Evolutionary conservation across 202 grass and related monocot genomes (phyloP), one percentile per base, ranked within the genome.

Genomic region (Zoysia matrella): DNA sequence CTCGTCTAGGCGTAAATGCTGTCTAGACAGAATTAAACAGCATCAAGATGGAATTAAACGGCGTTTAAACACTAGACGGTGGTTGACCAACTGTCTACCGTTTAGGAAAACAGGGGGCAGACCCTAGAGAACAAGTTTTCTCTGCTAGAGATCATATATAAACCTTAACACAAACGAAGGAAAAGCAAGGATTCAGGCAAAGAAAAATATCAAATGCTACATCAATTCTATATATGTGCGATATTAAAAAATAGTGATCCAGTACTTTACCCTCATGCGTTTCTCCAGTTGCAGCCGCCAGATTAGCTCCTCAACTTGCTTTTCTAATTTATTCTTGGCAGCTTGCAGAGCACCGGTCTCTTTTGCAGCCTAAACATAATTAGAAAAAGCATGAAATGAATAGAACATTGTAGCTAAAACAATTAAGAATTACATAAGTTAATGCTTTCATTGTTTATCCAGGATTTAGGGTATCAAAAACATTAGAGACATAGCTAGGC

Each of bases 321-420:
- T 98, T 89, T 98, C 96, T 69, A 98, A 88, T 80, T 93, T 91
- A 85, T 90, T 98, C 87, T 98, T 98, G 65, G 96, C 96, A 91
- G 89, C 96, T 88, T 98, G 96, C 30, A 98, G 80, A 79, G 89
- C 96, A 81, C 96, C 96, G 76, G 92, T 92, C 95, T 98, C 96
- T 82, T 82, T 98, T 78, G 96, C 89, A 93, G 96, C 91, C 96
- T 98, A 74, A 79, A 81, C 67, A 75, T 61, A 81, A 76, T 70
- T 78, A 78, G 60, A 51, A 67, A 84, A 79, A 43, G 8, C 3
- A 2, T 57, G 67, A 79, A 57, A 36, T 77, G 22, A 54, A 18
- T 73, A 77, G 52, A 73, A 15, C 58, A 72, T 40, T 73, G 61
- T 74, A 69, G 15, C 47, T 75, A 68, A 69, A 75, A 56, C 12